These are phyloP conservation scores for Hansenula lynferdii DNA, from an alignment of 1,139 yeast species.

Conservation along the genomic window DNA sequence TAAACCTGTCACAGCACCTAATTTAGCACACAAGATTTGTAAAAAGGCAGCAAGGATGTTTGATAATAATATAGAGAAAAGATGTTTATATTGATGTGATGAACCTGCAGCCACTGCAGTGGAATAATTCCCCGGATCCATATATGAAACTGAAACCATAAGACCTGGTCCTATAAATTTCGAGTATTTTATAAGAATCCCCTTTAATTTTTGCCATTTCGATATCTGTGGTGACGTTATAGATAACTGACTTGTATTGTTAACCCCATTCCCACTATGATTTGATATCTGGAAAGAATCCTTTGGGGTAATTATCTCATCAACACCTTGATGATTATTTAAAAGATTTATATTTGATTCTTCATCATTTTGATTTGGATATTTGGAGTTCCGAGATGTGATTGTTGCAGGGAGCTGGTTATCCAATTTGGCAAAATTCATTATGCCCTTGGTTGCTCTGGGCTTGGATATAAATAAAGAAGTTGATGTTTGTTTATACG, in stretches of 20 bases:
- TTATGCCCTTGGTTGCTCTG: too few relatives aligned
- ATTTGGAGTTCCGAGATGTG: constrained; percentile 2
- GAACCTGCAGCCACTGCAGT: constrained; percentile 81
- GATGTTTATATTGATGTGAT: constrained; percentile 56
- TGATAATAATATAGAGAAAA: constrained; percentile 59
- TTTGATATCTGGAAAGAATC: neutral
- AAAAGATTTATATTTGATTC: neutral
- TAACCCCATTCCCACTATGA: too few relatives aligned
- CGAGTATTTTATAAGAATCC: constrained; percentile 39
- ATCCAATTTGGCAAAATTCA: constrained; percentile 19
- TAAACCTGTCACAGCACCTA: constrained; percentile 75
- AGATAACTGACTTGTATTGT: too few relatives aligned
- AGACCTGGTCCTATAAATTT: constrained; percentile 77
- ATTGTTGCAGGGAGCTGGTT: constrained; percentile 6
- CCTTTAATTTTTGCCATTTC: neutral
- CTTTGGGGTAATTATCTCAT: too few relatives aligned
- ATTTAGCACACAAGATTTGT: constrained; percentile 66
- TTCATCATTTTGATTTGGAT: constrained; percentile 1
- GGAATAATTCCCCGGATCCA: constrained; percentile 81
- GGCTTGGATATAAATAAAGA: too few relatives aligned
- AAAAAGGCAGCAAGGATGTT: constrained; percentile 68
- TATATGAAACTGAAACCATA: constrained; percentile 71
- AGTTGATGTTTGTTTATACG: neutral
- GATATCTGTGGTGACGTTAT: too few relatives aligned
- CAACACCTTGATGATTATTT: too few relatives aligned